Base-by-base conservation (phyloP, 768 basidiomycete species). In the Pleurotus pulmonarius region DNA sequence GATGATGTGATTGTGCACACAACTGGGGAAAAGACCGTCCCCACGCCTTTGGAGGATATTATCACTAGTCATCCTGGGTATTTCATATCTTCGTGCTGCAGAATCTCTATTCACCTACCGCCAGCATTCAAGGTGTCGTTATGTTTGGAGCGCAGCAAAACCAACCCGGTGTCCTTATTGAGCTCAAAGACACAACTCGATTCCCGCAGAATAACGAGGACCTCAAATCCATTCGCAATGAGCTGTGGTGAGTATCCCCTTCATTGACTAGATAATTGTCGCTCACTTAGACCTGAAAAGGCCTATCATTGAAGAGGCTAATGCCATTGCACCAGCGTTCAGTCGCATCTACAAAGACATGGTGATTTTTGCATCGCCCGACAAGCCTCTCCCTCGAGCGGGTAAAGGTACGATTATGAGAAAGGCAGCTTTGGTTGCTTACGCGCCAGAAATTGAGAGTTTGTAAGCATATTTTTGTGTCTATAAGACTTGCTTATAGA, bases 331-430 rank as follows among this genome's bases (percentile, higher is more conserved):
- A 4, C 80, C 81, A 0, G 57, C 67, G 2, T 79, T 74, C 56
- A 77, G 75, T 55, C 68, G 73, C 15, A 70, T 81, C 5, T 81
- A 81, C 65, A 79, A 79, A 54, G 78, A 84, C 59, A 75, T 83
- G 73, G 75, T 83, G 41, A 47, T 83, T 38, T 69, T 82, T 15
- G 68, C 78, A 0, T 55, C 58, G 4, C 64, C 66, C 5, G 62
- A 64, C 15, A 73, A 72, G 22, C 80, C 78, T 0, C 68, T 83
- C 54, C 64, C 73, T 18, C 75, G 76, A 16, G 67, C 77, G 3
- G 74, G 71, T 0, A 85, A 84, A 61, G 78, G 79, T 1, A 81
- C 79, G 0, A 70, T 80, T 6, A 72, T 72, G 47, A 72, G 76
- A 51, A 78, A 78, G 57, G 72, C 73, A 2, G 74, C 77, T 0